Base-by-base conservation (phyloP, 1,284 basidiomycete species). In the Cystobasidium slooffiae region DNA sequence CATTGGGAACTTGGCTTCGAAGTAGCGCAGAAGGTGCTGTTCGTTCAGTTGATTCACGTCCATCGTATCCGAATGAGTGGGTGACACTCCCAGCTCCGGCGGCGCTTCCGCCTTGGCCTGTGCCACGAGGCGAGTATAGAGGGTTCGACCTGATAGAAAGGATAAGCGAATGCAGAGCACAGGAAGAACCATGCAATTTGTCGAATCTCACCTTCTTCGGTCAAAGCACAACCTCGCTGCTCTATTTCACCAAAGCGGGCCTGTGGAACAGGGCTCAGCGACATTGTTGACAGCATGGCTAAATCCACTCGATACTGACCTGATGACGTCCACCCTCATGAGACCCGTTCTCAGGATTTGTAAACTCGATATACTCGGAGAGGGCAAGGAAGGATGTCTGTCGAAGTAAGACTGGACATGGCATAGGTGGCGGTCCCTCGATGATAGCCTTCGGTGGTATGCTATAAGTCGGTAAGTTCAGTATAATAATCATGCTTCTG, bases 211-310 rank as follows among this genome's bases (percentile, higher is more conserved):
- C 83, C 83, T 75, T 81, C 81, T 16, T 75, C 78, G 6, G 84
- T 84, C 39, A 84, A 73, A 1, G 83, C 83, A 49, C 81, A 80
- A 1, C 84, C 83, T 43, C 84, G 78, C 64, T 82, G 81, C 76
- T 84, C 84, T 61, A 84, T 84, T 78, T 84, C 84, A 10, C 84
- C 84, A 74, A 84, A 84, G n/a, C 84, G 80, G 2, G 84, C 84
- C 64, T 66, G 14, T 10, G 9, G 14, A 14, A 61, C 9, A 37
- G 3, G 22, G n/a, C 12, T 12, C 10, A 10, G 10, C 53, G 7
- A 24, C 12, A n/a, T 55, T 12, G 10, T 22, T 18, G 10, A 22
- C 53, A 24, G 14, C 53, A 10, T 37, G 39, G 18, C 14, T 7
- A 49, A 49, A n/a, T 24, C 24, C 22, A 52, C 46, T 18, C 12